These are phyloP conservation scores for Pezicula rhizophila DNA, from an alignment of 2,329 filamentous ascomycete genomes.

Conservation along the genomic window DNA sequence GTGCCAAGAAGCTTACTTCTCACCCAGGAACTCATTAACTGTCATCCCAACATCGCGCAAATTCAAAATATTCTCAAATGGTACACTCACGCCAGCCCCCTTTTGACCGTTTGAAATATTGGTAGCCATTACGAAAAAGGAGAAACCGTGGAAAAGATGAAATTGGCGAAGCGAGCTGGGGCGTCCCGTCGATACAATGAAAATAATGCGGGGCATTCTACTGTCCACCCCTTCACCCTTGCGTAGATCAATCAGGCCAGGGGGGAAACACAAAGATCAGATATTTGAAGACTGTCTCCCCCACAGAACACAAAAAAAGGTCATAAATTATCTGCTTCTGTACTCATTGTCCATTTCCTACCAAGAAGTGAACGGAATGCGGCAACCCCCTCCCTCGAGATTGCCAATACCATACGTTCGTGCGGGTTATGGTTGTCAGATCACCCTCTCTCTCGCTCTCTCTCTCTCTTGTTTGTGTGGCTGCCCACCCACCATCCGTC, in stretches of 20 bases:
- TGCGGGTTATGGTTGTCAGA: background rate
- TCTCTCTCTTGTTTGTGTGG: too few species aligned
- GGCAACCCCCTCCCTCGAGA: background rate
- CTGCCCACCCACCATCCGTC: too few species aligned
- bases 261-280: background rate
- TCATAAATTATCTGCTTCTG: background rate
- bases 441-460: too few species aligned
- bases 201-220: too few species aligned
- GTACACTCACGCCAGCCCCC: conserved; percentile 9
- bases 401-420: background rate
- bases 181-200: too few species aligned
- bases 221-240: background rate
- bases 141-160: background rate
- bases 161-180: too few species aligned
- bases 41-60: conserved; percentile 70
- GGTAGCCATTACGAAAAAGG: background rate
- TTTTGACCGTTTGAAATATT: conserved; percentile 13
- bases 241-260: background rate
- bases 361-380: background rate
- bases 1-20: conserved; percentile 38
- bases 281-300: background rate
- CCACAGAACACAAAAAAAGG: background rate
- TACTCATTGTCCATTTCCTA: too few species aligned
- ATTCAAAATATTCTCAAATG: conserved; percentile 59
- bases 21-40: conserved; percentile 53